Evolutionary conservation across 1,284 basidiomycete genomes (phyloP).

Genomic region (Moesziomyces parantarcticus): DNA sequence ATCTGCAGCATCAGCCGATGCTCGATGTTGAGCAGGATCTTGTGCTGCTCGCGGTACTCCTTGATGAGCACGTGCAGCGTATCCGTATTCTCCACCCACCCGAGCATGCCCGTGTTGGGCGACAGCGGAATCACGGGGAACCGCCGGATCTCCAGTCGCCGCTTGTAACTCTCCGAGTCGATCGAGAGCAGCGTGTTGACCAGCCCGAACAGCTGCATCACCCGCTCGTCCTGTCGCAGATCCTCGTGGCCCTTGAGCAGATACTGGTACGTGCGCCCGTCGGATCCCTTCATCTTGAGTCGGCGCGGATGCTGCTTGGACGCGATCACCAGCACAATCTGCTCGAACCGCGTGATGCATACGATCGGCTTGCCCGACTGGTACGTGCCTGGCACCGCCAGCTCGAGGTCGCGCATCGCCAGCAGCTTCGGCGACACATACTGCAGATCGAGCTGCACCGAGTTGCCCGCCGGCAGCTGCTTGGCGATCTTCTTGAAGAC

Average conservation of each 20-base stretch:
- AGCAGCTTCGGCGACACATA: constrained; percentile 95
- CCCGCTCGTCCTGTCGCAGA: constrained; percentile 96
- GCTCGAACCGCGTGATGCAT: constrained; percentile 77
- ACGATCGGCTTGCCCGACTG: constrained; percentile 88
- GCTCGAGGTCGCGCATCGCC: constrained; percentile 86
- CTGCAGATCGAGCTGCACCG: constrained; percentile 84
- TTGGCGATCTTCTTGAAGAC: constrained; percentile 97
- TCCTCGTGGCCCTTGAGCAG: constrained; percentile 98
- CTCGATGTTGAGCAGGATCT: constrained; percentile 97
- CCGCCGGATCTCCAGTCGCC: constrained; percentile 91
- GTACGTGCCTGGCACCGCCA: constrained; percentile 97
- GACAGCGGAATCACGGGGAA: constrained; percentile 95
- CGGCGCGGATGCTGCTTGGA: constrained; percentile 98
- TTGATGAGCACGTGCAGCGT: constrained; percentile 98
- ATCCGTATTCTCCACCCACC: constrained; percentile 96
- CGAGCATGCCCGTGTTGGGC: constrained; percentile 92
- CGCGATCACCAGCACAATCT: constrained; percentile 78
- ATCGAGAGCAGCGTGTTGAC: constrained; percentile 94
- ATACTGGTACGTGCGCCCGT: constrained; percentile 94
- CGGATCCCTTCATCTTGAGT: constrained; percentile 86
- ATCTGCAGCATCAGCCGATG: constrained; percentile 98
- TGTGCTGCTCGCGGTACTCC: constrained; percentile 72
- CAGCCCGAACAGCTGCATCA: constrained; percentile 98
- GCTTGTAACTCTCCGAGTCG: constrained; percentile 94
- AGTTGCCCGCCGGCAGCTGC: constrained; percentile 87